Evolutionary conservation across 2,329 filamentous ascomycete genomes (phyloP).

Genomic region (Orbilia brochopaga): DNA sequence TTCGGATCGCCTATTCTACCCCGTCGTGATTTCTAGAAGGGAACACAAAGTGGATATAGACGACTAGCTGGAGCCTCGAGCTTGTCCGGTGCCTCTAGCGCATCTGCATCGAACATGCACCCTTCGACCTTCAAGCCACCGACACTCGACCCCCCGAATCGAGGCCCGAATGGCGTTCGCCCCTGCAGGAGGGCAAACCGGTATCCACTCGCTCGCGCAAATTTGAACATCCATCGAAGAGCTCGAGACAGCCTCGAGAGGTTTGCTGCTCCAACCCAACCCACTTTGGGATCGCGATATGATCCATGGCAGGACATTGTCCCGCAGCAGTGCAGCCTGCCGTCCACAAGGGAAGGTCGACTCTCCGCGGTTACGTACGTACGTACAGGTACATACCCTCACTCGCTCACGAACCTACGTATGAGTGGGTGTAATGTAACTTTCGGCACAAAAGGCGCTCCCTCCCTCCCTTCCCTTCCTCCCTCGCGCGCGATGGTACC

Average conservation of each 20-base stretch:
- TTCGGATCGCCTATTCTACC: not conserved
- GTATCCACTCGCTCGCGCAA: not conserved
- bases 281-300: not conserved
- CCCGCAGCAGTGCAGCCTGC: not conserved
- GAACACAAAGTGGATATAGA: too few species aligned
- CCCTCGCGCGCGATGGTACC: not conserved
- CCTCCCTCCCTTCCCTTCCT: not conserved
- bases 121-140: not conserved
- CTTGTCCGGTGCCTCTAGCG: not conserved
- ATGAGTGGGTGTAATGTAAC: not conserved
- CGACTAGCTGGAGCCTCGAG: too few species aligned
- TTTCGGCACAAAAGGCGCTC: not conserved
- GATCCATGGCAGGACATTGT: not conserved
- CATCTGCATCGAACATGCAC: not conserved
- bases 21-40: slow-evolving; percentile 4
- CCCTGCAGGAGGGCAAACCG: slow-evolving; percentile 10
- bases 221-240: not conserved
- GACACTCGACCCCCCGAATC: not conserved
- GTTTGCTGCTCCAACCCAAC: slow-evolving; percentile 4
- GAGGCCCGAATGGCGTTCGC: slow-evolving; percentile 4
- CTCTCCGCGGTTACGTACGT: not conserved
- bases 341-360: not conserved
- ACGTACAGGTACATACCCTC: not conserved
- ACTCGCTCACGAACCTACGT: too few species aligned
- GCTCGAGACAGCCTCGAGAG: slow-evolving; percentile 6